These are phyloP conservation scores for Trametes sp. DNA, from an alignment of 1,284 basidiomycete genomes.

Conservation along the genomic window DNA sequence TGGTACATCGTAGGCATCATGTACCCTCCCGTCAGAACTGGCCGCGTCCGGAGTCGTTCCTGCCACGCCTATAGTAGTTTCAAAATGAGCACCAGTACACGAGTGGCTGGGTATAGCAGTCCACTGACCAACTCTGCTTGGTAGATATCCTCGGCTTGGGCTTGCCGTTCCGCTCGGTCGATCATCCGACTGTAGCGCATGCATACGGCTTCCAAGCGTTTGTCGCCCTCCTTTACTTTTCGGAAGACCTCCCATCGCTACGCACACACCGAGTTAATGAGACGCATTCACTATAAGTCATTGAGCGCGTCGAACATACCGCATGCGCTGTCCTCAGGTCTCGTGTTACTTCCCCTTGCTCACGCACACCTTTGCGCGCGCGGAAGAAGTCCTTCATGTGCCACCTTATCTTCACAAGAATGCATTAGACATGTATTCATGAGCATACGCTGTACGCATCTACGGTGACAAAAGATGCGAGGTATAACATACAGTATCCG, in stretches of 20 bases:
- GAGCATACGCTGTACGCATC: no score
- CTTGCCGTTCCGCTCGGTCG: conserved; percentile 56
- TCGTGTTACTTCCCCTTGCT: conserved; percentile 30
- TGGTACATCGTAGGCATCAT: conserved; percentile 69
- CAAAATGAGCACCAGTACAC: background rate
- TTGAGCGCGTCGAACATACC: conserved; percentile 4
- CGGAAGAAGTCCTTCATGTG: conserved; percentile 65
- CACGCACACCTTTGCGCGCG: conserved; percentile 51
- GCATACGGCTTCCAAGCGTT: conserved; percentile 53
- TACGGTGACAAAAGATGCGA: background rate
- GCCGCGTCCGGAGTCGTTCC: conserved; percentile 57
- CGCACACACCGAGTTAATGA: background rate
- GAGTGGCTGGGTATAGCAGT: background rate
- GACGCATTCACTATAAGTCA: background rate
- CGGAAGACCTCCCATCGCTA: conserved; percentile 72
- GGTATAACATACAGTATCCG: conserved; percentile 56
- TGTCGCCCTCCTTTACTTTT: conserved; percentile 60
- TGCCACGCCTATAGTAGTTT: conserved; percentile 57
- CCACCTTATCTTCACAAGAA: conserved; percentile 57
- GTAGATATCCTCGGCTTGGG: conserved; percentile 53
- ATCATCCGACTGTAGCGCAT: conserved; percentile 64
- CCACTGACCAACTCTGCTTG: conserved; percentile 58
- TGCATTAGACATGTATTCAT: background rate
- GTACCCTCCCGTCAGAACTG: conserved; percentile 74
- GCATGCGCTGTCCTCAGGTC: conserved; percentile 49